Percentiles rank a stretch among this genome's conserved stretches.
phyloP scores from a whole-genome alignment of 768 basidiomycete species.

The Trametes sanguinea region DNA sequence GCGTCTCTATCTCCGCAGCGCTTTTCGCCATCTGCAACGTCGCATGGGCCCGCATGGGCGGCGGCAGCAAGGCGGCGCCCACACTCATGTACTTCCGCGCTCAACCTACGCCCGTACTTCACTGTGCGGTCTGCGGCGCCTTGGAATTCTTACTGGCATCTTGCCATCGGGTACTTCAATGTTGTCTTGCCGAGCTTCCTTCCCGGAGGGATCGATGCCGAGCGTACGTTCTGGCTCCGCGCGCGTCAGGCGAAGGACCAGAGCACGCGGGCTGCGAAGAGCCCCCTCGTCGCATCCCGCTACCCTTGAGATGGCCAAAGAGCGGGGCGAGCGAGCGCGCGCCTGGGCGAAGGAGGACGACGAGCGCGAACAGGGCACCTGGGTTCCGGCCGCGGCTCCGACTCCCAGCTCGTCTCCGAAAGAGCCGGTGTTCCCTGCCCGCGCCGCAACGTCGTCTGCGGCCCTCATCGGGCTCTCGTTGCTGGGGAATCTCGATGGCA shows the following conservation, averaged over 20 bases:
- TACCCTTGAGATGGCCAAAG: slow-evolving; percentile 62
- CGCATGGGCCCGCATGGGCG: slow-evolving; percentile 63
- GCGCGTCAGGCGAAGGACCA: slow-evolving; percentile 69
- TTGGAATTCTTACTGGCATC: slow-evolving; percentile 75
- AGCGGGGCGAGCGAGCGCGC: slow-evolving; percentile 61
- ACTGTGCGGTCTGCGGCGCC: slow-evolving; percentile 38
- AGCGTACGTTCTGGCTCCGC: slow-evolving; percentile 71
- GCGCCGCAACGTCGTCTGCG: slow-evolving; percentile 49
- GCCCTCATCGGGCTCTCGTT: slow-evolving; percentile 80
- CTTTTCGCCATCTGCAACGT: slow-evolving; percentile 76
- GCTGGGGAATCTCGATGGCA: slow-evolving; percentile 82
- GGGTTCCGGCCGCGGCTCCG: slow-evolving; percentile 29
- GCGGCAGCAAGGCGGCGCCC: slow-evolving; percentile 49
- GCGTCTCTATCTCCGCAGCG: slow-evolving; percentile 74
- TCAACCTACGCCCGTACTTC: slow-evolving; percentile 72
- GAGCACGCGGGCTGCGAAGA: slow-evolving; percentile 65
- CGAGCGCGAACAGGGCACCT: slow-evolving; percentile 50
- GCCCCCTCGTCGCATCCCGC: slow-evolving; percentile 61
- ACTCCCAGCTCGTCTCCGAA: slow-evolving; percentile 14
- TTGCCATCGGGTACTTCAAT: slow-evolving; percentile 83
- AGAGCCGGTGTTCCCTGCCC: slow-evolving; percentile 28
- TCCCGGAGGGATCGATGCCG: slow-evolving; percentile 41
- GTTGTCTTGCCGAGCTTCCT: slow-evolving; percentile 76
- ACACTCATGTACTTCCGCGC: slow-evolving; percentile 86
- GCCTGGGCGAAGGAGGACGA: slow-evolving; percentile 79